A percentile compares a stretch with the other conserved stretches of the same genome.
Evolutionary conservation across 139 green algal genomes (phyloP).

Genomic region (Marvania coccoides): DNA sequence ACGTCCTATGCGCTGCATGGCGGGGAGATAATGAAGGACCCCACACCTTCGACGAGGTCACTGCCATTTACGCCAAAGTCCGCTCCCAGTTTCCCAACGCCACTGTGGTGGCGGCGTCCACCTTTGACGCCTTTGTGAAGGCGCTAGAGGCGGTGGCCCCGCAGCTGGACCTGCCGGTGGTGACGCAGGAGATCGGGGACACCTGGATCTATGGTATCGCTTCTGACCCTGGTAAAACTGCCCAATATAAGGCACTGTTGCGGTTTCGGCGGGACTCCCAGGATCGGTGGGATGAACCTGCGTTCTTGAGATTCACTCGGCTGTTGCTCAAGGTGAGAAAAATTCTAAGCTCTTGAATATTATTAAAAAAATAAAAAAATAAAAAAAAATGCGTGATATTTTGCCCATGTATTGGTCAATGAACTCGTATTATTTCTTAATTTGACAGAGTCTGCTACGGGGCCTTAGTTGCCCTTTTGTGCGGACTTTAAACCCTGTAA

Average conservation of each 20-base stretch:
- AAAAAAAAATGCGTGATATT: too few species aligned
- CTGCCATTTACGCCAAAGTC: constrained; percentile 22
- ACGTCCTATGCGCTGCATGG: constrained; percentile 36
- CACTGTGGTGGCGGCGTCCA: constrained; percentile 29
- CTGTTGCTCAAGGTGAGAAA: constrained; percentile 49
- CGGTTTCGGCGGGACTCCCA: constrained; percentile 14
- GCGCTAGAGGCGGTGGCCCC: constrained; percentile 12
- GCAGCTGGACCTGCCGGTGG: constrained; percentile 8
- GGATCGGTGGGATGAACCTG: constrained; percentile 11
- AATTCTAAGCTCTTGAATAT: too few species aligned
- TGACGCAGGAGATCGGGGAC: constrained; percentile 45
- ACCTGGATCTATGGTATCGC: constrained; percentile 53
- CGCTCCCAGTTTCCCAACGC: constrained; percentile 36
- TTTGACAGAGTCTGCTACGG: too few species aligned
- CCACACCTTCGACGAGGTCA: constrained; percentile 19
- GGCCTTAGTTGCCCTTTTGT: too few species aligned
- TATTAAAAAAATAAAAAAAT: too few species aligned
- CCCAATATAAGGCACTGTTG: constrained; percentile 36
- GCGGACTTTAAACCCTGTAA: too few species aligned
- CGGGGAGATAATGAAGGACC: constrained; percentile 36
- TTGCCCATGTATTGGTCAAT: too few species aligned
- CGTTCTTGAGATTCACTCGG: constrained; percentile 36
- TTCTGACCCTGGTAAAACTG: constrained; percentile 27
- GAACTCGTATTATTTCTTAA: too few species aligned
- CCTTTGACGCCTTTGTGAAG: constrained; percentile 43